Evolutionary conservation across 371 early-diverging fungal species (phyloP), one percentile per base, ranked within the genome.

Genomic region (Mucor indicus): DNA sequence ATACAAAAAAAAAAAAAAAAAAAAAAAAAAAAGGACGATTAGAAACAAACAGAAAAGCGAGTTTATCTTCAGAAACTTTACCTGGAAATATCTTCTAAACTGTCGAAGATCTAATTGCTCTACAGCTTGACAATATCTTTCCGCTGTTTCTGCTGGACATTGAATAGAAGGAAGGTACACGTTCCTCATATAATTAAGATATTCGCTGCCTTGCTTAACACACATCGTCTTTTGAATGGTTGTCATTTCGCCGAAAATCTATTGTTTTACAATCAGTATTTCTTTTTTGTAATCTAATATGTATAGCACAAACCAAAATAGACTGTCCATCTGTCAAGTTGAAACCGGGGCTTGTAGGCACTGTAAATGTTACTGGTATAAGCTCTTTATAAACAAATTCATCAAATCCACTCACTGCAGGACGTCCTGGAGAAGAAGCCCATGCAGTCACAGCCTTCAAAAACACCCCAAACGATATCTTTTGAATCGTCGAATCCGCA

Each of bases 221-320:
- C 78, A 76, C 49, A 88, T 66, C 16, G 82, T 71, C 60, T 89
- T 86, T 58, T 92, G 89, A 44, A 92, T 66, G 11, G 75, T 59
- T 0, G 91, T 79, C 35, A 95, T 85, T 65, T 96, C 95, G 10
- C 83, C 80, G 57, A 96, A 77, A 0, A 92, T 69, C 79, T 78
- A 59, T 3, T 20, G 19, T 8, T 35, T 24, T 25, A 19, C 10
- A 29, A 44, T 27, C 5, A 27, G 11, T 27, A 27, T 27, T 27
- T 27, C 5, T 27, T 7, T 27, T 7, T 27, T 27, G 11, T 27
- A 5, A 27, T 27, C 9, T 17, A 24, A 27, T 22, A 20, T 10
- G 13, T n/a, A 15, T 30, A 11, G 35, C 56, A 50, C 72, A n/a
- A n/a, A 82, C 89, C 69, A 91, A 54, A 40, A 82, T 62, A 1